Evolutionary conservation across 352 stramenopile species (phyloP).

Genomic region (Pythium monospermum): DNA sequence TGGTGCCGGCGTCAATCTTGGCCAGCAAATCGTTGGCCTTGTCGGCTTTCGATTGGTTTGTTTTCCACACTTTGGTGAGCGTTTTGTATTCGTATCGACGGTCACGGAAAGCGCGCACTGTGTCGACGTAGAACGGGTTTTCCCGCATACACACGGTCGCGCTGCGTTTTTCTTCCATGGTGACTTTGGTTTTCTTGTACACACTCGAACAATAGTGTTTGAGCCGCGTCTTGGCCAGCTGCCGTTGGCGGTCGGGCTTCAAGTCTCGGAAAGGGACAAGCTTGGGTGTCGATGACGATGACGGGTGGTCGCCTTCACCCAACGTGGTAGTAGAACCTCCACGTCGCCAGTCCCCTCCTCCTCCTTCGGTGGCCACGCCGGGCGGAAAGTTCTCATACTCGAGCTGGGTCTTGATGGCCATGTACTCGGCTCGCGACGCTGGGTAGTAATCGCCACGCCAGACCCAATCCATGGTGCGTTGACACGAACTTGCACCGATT

Average conservation of each 20-base stretch:
- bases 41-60: slow-evolving; percentile 70
- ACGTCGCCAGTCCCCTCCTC: no score
- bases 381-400: slow-evolving; percentile 83
- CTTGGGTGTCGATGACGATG: slow-evolving; percentile 3
- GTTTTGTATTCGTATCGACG: slow-evolving; percentile 99
- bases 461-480: slow-evolving; percentile 97
- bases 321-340: no score
- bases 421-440: slow-evolving; percentile 92
- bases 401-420: slow-evolving; percentile 95
- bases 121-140: slow-evolving; percentile 99
- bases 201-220: slow-evolving; percentile 96
- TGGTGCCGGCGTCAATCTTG: slow-evolving; percentile 87
- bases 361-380: neutral
- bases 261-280: slow-evolving; percentile 66
- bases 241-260: slow-evolving; percentile 47
- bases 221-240: slow-evolving; percentile 73
- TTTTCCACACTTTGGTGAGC: slow-evolving; percentile 95
- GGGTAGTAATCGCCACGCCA: slow-evolving; percentile 97
- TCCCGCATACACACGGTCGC: slow-evolving; percentile 99
- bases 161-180: slow-evolving; percentile 90
- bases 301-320: no score
- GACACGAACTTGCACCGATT: slow-evolving; percentile 87
- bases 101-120: slow-evolving; percentile 98
- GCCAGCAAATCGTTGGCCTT: slow-evolving; percentile 74
- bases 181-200: slow-evolving; percentile 98